Base-by-base conservation (phyloP, 1,139 yeast genomes). In the Pichia sp. region DNA sequence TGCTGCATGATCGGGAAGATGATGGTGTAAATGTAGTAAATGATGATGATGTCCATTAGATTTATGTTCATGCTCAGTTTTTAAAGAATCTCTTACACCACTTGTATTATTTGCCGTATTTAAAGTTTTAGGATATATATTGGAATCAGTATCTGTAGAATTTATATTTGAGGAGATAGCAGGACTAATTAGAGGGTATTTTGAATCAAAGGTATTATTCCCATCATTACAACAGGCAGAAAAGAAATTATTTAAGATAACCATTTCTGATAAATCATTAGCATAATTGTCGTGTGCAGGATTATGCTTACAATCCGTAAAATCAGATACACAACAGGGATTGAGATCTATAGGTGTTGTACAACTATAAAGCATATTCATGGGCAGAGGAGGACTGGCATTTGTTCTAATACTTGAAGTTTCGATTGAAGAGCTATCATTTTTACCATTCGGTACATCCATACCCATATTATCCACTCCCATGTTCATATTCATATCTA, bases 21-120 rank as follows among this genome's bases (percentile, higher is more conserved):
- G 42, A 36, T 47, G 50, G 24, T 43, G 50, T 26, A 47, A 35
- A 35, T 47, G 50, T 11, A 47, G 24, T 27, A 47, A 31, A 34
- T 48, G 53, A 34, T 42, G 57, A 32, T 44, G 49, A 30, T 42
- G 52, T 15, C 34, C 33, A 16, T 31, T 41, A 6, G 11, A 19
- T 21, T 24, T 20, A 2, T n/a, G 9, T 15, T 25, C n/a, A n/a
- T n/a, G 14, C 6, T 18, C 24, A 4, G 13, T 8, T 38, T 40
- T 36, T 8, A 42, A 10, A 3, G 43, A 38, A 19, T 41, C 46
- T 9, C 50, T 28, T 13, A 42, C 5, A 33, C 34, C 35, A 25
- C 46, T 42, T 6, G 20, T 22, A 16, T 41, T 43, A 14, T 38
- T 33, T 10, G 24, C 13, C 4, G 19, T 20, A 9, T 21, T 7